Evolutionary conservation across 805 yeast genomes (phyloP), one percentile per base, ranked within the genome.

Genomic region (Starmerella potacharoeniae): DNA sequence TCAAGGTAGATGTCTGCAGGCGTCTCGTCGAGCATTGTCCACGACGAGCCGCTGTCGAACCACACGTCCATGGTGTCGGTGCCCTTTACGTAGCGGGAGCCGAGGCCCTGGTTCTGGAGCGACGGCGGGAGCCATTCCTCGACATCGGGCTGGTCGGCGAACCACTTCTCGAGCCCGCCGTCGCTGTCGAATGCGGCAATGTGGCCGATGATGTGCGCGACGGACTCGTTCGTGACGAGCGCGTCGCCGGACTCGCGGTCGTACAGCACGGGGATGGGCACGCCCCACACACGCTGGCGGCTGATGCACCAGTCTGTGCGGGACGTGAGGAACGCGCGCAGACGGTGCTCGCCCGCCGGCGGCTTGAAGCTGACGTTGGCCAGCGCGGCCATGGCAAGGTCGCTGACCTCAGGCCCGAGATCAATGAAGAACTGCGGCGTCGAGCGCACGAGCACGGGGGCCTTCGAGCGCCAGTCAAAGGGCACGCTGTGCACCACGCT

Each of bases 281-380:
- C 97, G 47, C 99, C 99, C 99, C 99, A 93, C 17, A 79, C 76
- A 60, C 99, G 80, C 68, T 93, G 99, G 63, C 99, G 76, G 1
- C 97, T 90, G 35, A 93, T 89, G 70, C 98, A 93, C 99, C 99
- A 93, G 66, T 93, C 98, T 59, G 81, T 80, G 69, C 98, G 79
- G 50, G 83, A 81, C 22, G 72, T 74, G 33, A 89, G 77, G 65
- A 91, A 93, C 13, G 95, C 79, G 2, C 74, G 63, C 36, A 93
- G 75, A 58, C 97, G 75, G 51, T 78, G 82, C 34, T 72, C 71
- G 1, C 97, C 97, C 11, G 79, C 70, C 48, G 75, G 79, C 0
- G 98, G 98, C 49, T 74, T 71, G 65, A 93, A 93, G 17, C 75
- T 68, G 5, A 91, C 96, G 2, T 71, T 62, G 0, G 77, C 69